These are phyloP conservation scores for Penicillium nucicola DNA, from an alignment of 495 filamentous ascomycete species.

Conservation along the genomic window DNA sequence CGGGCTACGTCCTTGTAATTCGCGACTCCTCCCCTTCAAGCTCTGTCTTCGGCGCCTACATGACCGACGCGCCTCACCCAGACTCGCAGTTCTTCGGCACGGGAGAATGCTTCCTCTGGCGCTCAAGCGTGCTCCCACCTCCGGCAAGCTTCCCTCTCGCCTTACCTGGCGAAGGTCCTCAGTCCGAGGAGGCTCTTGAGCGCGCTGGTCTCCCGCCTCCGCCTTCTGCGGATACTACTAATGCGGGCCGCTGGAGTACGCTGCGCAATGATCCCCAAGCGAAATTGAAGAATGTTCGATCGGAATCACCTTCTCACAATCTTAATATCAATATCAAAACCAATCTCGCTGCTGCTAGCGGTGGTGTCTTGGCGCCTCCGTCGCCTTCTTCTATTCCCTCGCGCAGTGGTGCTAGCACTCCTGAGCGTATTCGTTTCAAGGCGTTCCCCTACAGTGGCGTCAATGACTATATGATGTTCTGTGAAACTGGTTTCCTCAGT, in stretches of 20 bases:
- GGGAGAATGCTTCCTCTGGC: slow-evolving; percentile 98
- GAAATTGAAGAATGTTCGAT: slow-evolving; percentile 13
- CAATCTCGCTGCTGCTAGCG: slow-evolving; percentile 27
- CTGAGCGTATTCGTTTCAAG: slow-evolving; percentile 82
- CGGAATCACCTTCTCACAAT: slow-evolving; percentile 20
- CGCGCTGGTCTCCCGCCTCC: slow-evolving; percentile 60
- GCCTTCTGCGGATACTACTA: slow-evolving; percentile 68
- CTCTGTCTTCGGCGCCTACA: slow-evolving; percentile 89
- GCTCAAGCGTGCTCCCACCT: slow-evolving; percentile 59
- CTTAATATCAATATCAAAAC: slow-evolving; percentile 28
- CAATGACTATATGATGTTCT: slow-evolving; percentile 96
- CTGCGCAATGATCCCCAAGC: slow-evolving; percentile 33
- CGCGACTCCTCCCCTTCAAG: slow-evolving; percentile 56
- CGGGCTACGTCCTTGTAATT: slow-evolving; percentile 84
- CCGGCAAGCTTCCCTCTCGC: slow-evolving; percentile 45
- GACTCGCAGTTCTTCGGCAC: slow-evolving; percentile 87
- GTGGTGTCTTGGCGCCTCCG: slow-evolving; percentile 25
- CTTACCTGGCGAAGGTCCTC: slow-evolving; percentile 30
- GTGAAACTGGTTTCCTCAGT: slow-evolving; percentile 79
- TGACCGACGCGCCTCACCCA: slow-evolving; percentile 81
- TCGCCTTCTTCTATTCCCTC: slow-evolving; percentile 22
- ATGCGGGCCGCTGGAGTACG: slow-evolving; percentile 71
- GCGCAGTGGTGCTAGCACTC: slow-evolving; percentile 43
- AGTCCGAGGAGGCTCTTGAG: slow-evolving; percentile 38
- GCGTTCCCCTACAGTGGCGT: slow-evolving; percentile 94